Percentiles rank a stretch among this genome's conserved stretches.
Evolutionary conservation across 352 stramenopile species (phyloP).

Genomic region (Phytophthora meadii): DNA sequence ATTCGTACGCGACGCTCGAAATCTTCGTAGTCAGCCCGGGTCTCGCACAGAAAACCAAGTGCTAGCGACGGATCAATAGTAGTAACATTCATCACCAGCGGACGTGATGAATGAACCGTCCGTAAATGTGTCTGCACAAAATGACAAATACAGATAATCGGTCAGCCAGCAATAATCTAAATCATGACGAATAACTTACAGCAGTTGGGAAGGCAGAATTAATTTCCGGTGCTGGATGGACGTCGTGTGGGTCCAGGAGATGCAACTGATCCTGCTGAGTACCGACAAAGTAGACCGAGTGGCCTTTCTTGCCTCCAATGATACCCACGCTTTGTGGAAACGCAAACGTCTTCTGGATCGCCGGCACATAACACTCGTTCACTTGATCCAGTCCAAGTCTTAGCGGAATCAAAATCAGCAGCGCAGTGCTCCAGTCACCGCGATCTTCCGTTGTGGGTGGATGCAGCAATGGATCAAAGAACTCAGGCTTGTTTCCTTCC

Average conservation of each 20-base stretch:
- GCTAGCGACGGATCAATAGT: conserved; percentile 94
- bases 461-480: conserved; percentile 89
- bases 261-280: conserved; percentile 84
- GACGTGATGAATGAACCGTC: conserved; percentile 59
- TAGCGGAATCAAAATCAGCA: conserved; percentile 93
- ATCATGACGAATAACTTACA: conserved; percentile 33
- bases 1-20: conserved; percentile 59
- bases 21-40: conserved; percentile 73
- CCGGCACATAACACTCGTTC: conserved; percentile 82
- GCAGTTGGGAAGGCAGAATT: conserved; percentile 80
- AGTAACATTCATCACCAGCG: conserved; percentile 83
- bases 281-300: conserved; percentile 97
- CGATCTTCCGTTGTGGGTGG: conserved; percentile 54
- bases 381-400: conserved; percentile 91
- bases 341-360: conserved; percentile 79
- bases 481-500: conserved; percentile 32
- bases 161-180: conserved; percentile 1
- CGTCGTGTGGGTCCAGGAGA: conserved; percentile 86
- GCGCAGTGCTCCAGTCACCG: conserved; percentile 82
- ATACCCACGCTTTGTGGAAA: conserved; percentile 95
- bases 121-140: conserved; percentile 64
- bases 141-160: not conserved
- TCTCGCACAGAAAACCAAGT: conserved; percentile 93
- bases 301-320: conserved; percentile 93
- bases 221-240: conserved; percentile 69